These are phyloP conservation scores for Blastosporella zonata DNA, from an alignment of 1,284 basidiomycete genomes.

Conservation along the genomic window DNA sequence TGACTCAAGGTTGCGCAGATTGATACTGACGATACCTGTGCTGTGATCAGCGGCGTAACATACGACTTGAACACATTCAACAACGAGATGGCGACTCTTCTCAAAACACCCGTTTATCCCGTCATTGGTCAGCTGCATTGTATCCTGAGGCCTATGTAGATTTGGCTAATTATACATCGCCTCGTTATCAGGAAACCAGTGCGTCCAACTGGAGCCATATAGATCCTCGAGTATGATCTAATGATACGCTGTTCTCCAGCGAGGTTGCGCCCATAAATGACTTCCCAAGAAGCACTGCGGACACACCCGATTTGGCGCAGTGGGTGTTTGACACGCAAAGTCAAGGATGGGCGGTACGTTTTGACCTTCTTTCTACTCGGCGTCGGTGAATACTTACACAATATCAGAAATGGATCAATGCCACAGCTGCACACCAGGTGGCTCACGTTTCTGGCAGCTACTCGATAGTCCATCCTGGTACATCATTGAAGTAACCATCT, in stretches of 20 bases:
- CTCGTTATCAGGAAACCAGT: slow-evolving; percentile 46
- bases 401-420: slow-evolving; percentile 39
- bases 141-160: slow-evolving; percentile 4
- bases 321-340: slow-evolving; percentile 51
- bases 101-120: slow-evolving; percentile 41
- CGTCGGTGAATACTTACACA: not conserved
- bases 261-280: slow-evolving; percentile 46
- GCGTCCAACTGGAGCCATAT: slow-evolving; percentile 17
- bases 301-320: slow-evolving; percentile 31
- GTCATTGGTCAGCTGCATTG: slow-evolving; percentile 37
- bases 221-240: not conserved
- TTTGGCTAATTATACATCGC: not conserved
- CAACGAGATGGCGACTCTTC: slow-evolving; percentile 36
- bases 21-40: not conserved
- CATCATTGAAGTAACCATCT: slow-evolving; percentile 37
- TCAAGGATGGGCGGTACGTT: slow-evolving; percentile 42
- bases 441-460: slow-evolving; percentile 49
- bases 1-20: not conserved
- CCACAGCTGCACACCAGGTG: slow-evolving; percentile 36
- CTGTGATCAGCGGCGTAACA: slow-evolving; percentile 35
- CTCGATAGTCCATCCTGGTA: slow-evolving; percentile 39
- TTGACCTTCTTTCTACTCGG: not conserved
- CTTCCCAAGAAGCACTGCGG: slow-evolving; percentile 45
- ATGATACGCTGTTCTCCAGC: slow-evolving; percentile 25
- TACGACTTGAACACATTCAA: slow-evolving; percentile 43